phyloP scores from a whole-genome alignment of 1,139 yeast species.

The Hyphopichia wangnamkhiaoensis region DNA sequence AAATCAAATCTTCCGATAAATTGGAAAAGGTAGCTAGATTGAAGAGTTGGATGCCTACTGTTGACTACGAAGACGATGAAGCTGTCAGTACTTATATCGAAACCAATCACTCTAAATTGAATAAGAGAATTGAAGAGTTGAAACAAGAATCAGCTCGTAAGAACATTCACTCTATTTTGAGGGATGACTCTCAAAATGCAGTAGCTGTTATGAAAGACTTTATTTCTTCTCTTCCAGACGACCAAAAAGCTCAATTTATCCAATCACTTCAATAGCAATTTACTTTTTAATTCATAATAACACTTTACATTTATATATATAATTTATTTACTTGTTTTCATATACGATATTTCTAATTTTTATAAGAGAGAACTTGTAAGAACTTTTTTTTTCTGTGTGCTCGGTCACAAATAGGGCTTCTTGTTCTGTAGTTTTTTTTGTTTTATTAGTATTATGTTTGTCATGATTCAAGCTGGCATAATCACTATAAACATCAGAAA shows the following conservation, averaged over 20 bases:
- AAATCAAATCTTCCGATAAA: slow-evolving; percentile 61
- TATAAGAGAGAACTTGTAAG: no score
- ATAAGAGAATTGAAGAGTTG: slow-evolving; percentile 62
- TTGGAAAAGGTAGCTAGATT: slow-evolving; percentile 84
- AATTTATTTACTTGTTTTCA: no score
- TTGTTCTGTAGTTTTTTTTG: no score
- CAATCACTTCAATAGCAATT: not conserved
- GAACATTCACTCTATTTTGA: slow-evolving; percentile 59
- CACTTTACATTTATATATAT: no score
- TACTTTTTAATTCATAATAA: no score
- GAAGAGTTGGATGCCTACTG: slow-evolving; percentile 82
- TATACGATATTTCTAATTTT: no score
- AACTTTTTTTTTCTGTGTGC: no score
- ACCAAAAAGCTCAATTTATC: slow-evolving; percentile 57
- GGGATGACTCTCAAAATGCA: slow-evolving; percentile 55
- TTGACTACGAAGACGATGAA: slow-evolving; percentile 71
- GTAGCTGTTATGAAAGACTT: slow-evolving; percentile 63
- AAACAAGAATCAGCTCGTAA: slow-evolving; percentile 65
- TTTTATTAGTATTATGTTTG: no score
- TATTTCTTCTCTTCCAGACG: slow-evolving; percentile 56
- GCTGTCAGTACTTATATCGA: slow-evolving; percentile 88
- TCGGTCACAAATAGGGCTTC: no score
- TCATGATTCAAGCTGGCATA: no score
- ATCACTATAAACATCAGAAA: no score
- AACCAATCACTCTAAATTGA: slow-evolving; percentile 66